Percentiles rank a stretch among this genome's conserved stretches.
phyloP scores from a whole-genome alignment of 2,329 filamentous ascomycete genomes.

The Parafenestella ontariensis region DNA sequence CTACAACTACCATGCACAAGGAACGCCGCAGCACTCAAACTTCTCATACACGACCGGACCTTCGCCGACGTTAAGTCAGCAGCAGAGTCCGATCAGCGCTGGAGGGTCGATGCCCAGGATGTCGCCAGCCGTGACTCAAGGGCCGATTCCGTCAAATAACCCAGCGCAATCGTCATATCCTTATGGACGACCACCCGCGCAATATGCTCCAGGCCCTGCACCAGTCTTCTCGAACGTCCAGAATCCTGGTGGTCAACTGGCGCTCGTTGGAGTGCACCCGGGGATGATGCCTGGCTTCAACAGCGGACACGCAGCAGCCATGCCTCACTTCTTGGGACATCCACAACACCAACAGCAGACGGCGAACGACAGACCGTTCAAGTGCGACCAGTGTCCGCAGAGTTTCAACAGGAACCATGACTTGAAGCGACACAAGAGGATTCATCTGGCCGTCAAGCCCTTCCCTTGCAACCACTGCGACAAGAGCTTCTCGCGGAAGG shows the following conservation, averaged over 20 bases:
- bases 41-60: slow-evolving; percentile 59
- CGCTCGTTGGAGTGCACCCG: slow-evolving; percentile 69
- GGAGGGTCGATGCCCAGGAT: slow-evolving; percentile 57
- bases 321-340: slow-evolving; percentile 68
- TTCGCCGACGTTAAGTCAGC: slow-evolving; percentile 53
- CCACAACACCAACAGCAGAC: slow-evolving; percentile 59
- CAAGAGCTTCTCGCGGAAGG: slow-evolving; percentile 96
- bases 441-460: slow-evolving; percentile 93
- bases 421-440: slow-evolving; percentile 92
- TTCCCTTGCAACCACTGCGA: slow-evolving; percentile 91
- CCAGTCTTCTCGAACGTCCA: slow-evolving; percentile 80
- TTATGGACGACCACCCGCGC: slow-evolving; percentile 55
- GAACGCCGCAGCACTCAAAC: slow-evolving; percentile 57
- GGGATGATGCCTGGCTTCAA: slow-evolving; percentile 66
- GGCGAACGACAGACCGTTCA: slow-evolving; percentile 85
- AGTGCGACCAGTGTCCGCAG: slow-evolving; percentile 90
- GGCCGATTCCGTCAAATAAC: slow-evolving; percentile 56
- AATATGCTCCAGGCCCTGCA: slow-evolving; percentile 59
- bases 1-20: slow-evolving; percentile 67
- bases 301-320: slow-evolving; percentile 67
- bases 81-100: slow-evolving; percentile 57
- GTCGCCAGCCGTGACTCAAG: slow-evolving; percentile 58
- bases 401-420: slow-evolving; percentile 98
- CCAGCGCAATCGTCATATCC: slow-evolving; percentile 53
- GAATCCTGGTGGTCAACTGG: slow-evolving; percentile 74